Conservation (phyloP, 495 filamentous ascomycete genomes). For the Aspergillus hancockii region DNA sequence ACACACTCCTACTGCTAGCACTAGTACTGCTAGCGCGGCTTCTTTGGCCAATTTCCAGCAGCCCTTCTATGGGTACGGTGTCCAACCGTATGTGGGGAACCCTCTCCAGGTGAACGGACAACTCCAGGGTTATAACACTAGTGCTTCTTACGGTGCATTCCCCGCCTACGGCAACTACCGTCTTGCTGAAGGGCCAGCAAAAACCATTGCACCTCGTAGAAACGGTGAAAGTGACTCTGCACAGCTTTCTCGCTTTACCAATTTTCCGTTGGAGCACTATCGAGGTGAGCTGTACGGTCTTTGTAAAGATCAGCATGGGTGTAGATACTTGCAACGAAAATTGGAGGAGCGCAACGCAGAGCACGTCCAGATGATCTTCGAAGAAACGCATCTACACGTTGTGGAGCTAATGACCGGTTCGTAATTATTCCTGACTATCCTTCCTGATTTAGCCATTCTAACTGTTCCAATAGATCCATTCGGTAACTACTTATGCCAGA, state of each 20-base stretch:
- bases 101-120: slow-evolving; percentile 30
- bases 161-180: slow-evolving; percentile 37
- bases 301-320: slow-evolving; percentile 97
- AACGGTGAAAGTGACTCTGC: slow-evolving; percentile 38
- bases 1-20: slow-evolving; percentile 26
- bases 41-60: slow-evolving; percentile 28
- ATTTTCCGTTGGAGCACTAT: slow-evolving; percentile 75
- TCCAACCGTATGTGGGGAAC: slow-evolving; percentile 36
- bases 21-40: slow-evolving; percentile 22
- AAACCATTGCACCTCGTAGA: slow-evolving; percentile 31
- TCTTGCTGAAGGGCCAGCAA: slow-evolving; percentile 30
- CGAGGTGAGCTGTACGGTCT: slow-evolving; percentile 78
- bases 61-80: slow-evolving; percentile 35
- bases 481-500: slow-evolving; percentile 97
- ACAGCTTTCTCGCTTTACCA: slow-evolving; percentile 65
- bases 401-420: slow-evolving; percentile 91
- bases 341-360: slow-evolving; percentile 86
- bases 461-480: slow-evolving; percentile 72
- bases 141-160: slow-evolving; percentile 30
- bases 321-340: slow-evolving; percentile 93
- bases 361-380: slow-evolving; percentile 87
- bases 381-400: slow-evolving; percentile 86
- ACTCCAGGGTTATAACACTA: slow-evolving; percentile 26
- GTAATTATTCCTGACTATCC: slow-evolving; percentile 13
- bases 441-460: slow-evolving; percentile 4